phyloP scores from a whole-genome alignment of 2,329 filamentous ascomycete species.

The Colletotrichum sp. region DNA sequence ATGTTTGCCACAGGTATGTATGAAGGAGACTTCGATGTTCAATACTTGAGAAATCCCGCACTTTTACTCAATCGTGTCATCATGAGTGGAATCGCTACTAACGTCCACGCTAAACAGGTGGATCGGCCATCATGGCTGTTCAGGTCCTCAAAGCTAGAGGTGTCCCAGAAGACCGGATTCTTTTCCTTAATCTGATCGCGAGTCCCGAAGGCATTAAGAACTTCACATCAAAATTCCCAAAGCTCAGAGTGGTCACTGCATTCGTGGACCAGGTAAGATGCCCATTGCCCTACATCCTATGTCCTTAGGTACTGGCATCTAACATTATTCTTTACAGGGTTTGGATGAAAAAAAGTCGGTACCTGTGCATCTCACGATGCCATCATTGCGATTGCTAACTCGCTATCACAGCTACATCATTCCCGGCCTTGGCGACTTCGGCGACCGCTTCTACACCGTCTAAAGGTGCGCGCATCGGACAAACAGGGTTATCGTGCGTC shows the following conservation, averaged over 20 bases:
- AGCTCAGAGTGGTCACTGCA: conserved; percentile 88
- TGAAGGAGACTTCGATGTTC: neutral
- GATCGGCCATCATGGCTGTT: conserved; percentile 96
- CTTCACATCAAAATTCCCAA: conserved; percentile 89
- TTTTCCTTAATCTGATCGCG: conserved; percentile 97
- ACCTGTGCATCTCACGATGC: conserved; percentile 7
- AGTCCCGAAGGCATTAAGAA: conserved; percentile 90
- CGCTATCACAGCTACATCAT: conserved; percentile 81
- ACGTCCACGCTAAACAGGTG: conserved; percentile 59
- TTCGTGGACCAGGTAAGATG: conserved; percentile 82
- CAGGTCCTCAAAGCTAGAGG: conserved; percentile 89
- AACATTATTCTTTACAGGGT: conserved; percentile 53
- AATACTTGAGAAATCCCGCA: neutral
- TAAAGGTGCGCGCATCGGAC: conserved; percentile 41
- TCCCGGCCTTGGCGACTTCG: conserved; percentile 92
- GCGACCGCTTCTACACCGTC: conserved; percentile 93
- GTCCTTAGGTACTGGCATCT: neutral
- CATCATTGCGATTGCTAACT: conserved; percentile 37
- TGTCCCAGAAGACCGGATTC: conserved; percentile 91
- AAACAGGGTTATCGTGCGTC: neutral
- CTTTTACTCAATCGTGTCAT: neutral
- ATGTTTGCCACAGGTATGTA: conserved; percentile 93
- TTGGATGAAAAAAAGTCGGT: conserved; percentile 95
- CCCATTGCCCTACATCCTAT: neutral
- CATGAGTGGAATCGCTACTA: neutral